Evolutionary conservation across 1,284 basidiomycete genomes (phyloP).

Genomic region (Pseudozyma tsukubaensis): DNA sequence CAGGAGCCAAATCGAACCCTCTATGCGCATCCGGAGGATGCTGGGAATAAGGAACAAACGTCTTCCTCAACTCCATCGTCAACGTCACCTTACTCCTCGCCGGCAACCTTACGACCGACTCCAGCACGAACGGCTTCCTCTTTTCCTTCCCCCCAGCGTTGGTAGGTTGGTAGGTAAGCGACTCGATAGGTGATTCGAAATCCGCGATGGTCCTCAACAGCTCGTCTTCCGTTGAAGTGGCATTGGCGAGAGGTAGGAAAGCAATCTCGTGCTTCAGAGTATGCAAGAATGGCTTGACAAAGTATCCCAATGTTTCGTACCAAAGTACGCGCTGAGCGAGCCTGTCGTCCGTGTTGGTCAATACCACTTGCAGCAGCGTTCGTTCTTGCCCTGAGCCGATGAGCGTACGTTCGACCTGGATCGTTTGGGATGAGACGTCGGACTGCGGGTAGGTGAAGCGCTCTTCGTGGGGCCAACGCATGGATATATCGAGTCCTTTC

Average conservation of each 20-base stretch:
- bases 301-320: constrained; percentile 92
- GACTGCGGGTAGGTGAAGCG: constrained; percentile 68
- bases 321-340: constrained; percentile 76
- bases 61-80: constrained; percentile 81
- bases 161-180: constrained; percentile 50
- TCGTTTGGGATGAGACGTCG: background rate
- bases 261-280: constrained; percentile 74
- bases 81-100: constrained; percentile 75
- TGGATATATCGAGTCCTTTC: constrained; percentile 43
- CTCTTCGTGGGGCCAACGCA: constrained; percentile 70
- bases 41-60: constrained; percentile 91
- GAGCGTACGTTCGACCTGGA: constrained; percentile 79
- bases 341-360: constrained; percentile 75
- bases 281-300: constrained; percentile 87
- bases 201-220: constrained; percentile 52
- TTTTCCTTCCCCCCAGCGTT: constrained; percentile 17
- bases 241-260: constrained; percentile 3
- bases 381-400: constrained; percentile 81
- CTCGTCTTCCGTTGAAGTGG: constrained; percentile 20
- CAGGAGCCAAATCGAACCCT: constrained; percentile 88
- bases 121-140: constrained; percentile 68
- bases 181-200: constrained; percentile 38
- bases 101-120: constrained; percentile 78
- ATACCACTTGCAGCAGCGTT: constrained; percentile 78
- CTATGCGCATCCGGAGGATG: constrained; percentile 95